Evolutionary conservation across 148 eudicot species (phyloP).

Genomic region (Pouteria glomerata): DNA sequence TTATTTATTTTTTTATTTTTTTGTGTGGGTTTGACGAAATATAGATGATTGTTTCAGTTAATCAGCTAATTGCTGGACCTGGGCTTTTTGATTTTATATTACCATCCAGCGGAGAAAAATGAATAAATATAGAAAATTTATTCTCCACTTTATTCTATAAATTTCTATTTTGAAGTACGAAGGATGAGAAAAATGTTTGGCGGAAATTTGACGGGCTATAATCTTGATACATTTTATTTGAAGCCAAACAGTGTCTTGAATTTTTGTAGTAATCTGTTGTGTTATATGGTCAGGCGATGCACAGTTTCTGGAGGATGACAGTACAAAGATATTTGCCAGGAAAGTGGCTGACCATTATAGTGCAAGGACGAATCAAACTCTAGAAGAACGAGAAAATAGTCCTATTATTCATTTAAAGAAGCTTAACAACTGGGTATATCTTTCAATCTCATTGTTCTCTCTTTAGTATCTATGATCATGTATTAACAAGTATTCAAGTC

Average conservation of each 20-base stretch:
- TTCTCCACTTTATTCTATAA: background rate
- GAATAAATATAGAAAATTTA: background rate
- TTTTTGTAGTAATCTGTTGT: background rate
- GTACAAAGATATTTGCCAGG: slow-evolving; percentile 54
- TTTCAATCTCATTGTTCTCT: slow-evolving; percentile 2
- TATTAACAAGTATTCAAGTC: background rate
- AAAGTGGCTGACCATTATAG: slow-evolving; percentile 99
- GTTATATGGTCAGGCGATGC: slow-evolving; percentile 45
- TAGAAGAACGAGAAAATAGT: slow-evolving; percentile 94
- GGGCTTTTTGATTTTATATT: background rate
- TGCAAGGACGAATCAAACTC: slow-evolving; percentile 87
- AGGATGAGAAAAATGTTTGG: background rate
- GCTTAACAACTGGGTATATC: slow-evolving; percentile 88
- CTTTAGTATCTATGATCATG: background rate
- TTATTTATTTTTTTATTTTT: too few species aligned
- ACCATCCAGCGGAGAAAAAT: background rate
- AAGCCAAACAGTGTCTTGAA: background rate
- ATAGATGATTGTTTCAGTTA: too few species aligned
- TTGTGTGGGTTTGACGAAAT: too few species aligned
- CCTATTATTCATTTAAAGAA: slow-evolving; percentile 98
- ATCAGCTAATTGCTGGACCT: background rate
- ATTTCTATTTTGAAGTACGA: background rate
- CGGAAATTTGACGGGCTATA: background rate
- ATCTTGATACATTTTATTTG: background rate
- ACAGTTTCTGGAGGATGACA: slow-evolving; percentile 60